Evolutionary conservation across 768 basidiomycete species (phyloP).

Genomic region (Boletus eberwhitei): DNA sequence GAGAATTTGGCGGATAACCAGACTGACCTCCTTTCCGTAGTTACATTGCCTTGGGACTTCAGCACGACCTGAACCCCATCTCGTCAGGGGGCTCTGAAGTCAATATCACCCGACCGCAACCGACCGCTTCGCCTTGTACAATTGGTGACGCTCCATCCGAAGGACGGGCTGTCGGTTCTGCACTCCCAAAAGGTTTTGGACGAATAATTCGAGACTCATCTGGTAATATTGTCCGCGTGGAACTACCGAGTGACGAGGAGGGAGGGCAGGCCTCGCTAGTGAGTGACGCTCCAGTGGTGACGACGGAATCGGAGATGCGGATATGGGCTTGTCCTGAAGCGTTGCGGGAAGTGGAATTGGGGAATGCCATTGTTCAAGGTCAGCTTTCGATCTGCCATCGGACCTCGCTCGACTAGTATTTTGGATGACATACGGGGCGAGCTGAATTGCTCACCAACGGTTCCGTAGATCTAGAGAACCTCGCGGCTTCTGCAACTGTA

Average conservation of each 20-base stretch:
- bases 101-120: background rate
- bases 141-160: background rate
- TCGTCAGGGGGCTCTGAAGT: constrained; percentile 68
- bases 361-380: constrained; percentile 31
- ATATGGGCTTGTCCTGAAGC: constrained; percentile 14
- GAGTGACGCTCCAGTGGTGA: constrained; percentile 38
- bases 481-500: constrained; percentile 47
- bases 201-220: constrained; percentile 76
- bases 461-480: constrained; percentile 57
- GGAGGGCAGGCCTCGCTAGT: constrained; percentile 24
- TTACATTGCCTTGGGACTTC: constrained; percentile 75
- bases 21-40: constrained; percentile 35
- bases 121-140: background rate
- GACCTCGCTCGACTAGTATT: background rate
- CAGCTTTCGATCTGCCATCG: constrained; percentile 19
- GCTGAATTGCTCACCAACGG: constrained; percentile 20
- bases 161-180: constrained; percentile 19
- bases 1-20: background rate
- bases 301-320: constrained; percentile 14
- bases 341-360: background rate
- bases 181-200: constrained; percentile 65
- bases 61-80: constrained; percentile 62
- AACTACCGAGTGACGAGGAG: constrained; percentile 54
- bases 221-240: constrained; percentile 71
- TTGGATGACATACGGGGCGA: background rate